Conservation (phyloP, 345 rosid genomes). For the Acer yangbiense region DNA sequence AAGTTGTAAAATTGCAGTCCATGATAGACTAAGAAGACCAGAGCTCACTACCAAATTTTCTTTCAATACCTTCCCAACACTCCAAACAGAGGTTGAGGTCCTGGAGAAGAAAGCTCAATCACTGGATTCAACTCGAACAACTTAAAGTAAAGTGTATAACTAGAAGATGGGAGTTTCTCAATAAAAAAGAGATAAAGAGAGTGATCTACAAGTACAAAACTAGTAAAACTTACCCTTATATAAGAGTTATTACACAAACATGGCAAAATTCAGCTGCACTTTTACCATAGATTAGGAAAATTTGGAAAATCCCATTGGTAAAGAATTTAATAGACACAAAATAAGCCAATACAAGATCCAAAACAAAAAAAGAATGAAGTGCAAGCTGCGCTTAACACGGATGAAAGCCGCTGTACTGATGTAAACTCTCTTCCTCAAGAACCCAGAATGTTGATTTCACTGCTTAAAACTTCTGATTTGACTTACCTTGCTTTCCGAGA, state of each 20-base stretch:
- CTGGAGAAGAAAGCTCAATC: too few relatives aligned
- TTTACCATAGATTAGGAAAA: not conserved
- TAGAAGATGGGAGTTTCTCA: too few relatives aligned
- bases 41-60: slow-evolving; percentile 46
- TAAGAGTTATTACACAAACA: not conserved
- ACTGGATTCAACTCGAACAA: too few relatives aligned
- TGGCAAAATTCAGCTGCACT: not conserved
- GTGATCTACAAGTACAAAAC: not conserved
- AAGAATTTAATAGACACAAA: too few relatives aligned
- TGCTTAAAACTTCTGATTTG: not conserved
- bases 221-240: not conserved
- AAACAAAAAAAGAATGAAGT: too few relatives aligned
- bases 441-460: not conserved
- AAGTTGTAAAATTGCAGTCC: slow-evolving; percentile 36
- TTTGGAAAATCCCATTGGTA: slow-evolving; percentile 9
- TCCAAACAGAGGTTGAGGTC: too few relatives aligned
- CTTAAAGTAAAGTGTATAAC: too few relatives aligned
- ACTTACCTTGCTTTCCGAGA: slow-evolving; percentile 59
- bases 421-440: slow-evolving; percentile 4
- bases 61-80: too few relatives aligned
- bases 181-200: not conserved
- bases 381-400: slow-evolving; percentile 2
- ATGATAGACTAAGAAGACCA: slow-evolving; percentile 40
- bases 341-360: not conserved
- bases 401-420: not conserved